Percentiles rank a stretch among this genome's conserved stretches.
Conservation (phyloP, 2,329 filamentous ascomycete genomes). For the Aureobasidium sp. region DNA sequence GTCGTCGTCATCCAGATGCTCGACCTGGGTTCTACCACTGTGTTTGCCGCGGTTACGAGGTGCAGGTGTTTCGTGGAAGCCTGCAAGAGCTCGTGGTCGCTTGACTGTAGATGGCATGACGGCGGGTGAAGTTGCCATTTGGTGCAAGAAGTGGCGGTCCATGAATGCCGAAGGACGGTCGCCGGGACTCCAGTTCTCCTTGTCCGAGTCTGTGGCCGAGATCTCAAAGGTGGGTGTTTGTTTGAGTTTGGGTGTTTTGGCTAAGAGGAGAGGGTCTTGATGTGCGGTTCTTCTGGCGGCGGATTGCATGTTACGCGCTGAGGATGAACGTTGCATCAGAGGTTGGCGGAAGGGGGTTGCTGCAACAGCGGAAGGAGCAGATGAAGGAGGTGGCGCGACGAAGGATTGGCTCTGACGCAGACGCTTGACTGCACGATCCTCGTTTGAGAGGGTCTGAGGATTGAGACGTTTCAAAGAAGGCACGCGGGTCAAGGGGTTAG, state of each 20-base stretch:
- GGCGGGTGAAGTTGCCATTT: slow-evolving; percentile 2
- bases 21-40: neutral
- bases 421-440: slow-evolving; percentile 8
- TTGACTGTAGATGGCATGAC: neutral
- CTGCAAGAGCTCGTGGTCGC: neutral
- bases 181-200: slow-evolving; percentile 76
- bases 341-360: slow-evolving; percentile 23
- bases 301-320: slow-evolving; percentile 28
- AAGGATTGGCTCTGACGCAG: slow-evolving; percentile 13
- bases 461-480: slow-evolving; percentile 10
- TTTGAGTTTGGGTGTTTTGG: slow-evolving; percentile 22
- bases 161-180: slow-evolving; percentile 12
- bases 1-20: slow-evolving; percentile 19
- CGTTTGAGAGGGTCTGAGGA: slow-evolving; percentile 1
- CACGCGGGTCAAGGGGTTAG: slow-evolving; percentile 4
- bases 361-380: slow-evolving; percentile 8
- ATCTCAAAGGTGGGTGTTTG: slow-evolving; percentile 37
- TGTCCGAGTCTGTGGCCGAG: slow-evolving; percentile 72
- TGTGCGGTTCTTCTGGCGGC: neutral
- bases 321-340: slow-evolving; percentile 28
- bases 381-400: slow-evolving; percentile 3
- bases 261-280: neutral
- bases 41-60: slow-evolving; percentile 1
- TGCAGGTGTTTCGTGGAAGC: slow-evolving; percentile 10
- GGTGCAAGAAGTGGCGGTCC: slow-evolving; percentile 28